Conservation (phyloP, 805 yeast genomes). For the Hanseniaspora mollemarum region DNA sequence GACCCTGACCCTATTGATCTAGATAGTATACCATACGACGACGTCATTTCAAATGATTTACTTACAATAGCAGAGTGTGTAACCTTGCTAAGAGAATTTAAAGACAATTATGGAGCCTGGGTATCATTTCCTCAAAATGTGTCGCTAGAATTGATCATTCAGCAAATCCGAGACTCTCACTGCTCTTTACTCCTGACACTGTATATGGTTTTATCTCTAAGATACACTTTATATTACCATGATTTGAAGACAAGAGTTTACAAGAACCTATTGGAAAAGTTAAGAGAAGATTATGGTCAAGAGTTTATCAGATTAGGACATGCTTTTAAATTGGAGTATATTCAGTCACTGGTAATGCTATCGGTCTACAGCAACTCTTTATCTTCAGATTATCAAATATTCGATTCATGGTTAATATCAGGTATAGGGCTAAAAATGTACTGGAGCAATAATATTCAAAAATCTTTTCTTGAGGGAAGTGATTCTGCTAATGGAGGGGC, state of each 20-base stretch:
- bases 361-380: conserved; percentile 55
- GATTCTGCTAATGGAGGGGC: not conserved
- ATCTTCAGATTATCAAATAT: conserved; percentile 39
- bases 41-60: conserved; percentile 42
- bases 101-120: conserved; percentile 67
- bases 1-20: conserved; percentile 11
- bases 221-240: conserved; percentile 32
- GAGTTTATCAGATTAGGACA: conserved; percentile 34
- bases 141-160: conserved; percentile 40
- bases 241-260: conserved; percentile 35
- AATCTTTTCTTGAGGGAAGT: conserved; percentile 6
- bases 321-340: conserved; percentile 41
- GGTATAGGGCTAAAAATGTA: conserved; percentile 45
- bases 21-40: conserved; percentile 29
- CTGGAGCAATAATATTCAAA: conserved; percentile 8
- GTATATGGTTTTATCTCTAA: conserved; percentile 50
- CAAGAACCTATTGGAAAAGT: conserved; percentile 35
- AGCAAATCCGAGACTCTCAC: conserved; percentile 34
- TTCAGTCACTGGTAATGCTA: conserved; percentile 56
- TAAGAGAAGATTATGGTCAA: conserved; percentile 40
- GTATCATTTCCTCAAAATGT: conserved; percentile 51
- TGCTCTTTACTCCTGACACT: conserved; percentile 58
- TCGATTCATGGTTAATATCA: conserved; percentile 64
- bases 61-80: conserved; percentile 39
- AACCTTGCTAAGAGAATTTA: conserved; percentile 44